phyloP scores from a whole-genome alignment of 2,329 filamentous ascomycete genomes.

The Xylaria sp. region DNA sequence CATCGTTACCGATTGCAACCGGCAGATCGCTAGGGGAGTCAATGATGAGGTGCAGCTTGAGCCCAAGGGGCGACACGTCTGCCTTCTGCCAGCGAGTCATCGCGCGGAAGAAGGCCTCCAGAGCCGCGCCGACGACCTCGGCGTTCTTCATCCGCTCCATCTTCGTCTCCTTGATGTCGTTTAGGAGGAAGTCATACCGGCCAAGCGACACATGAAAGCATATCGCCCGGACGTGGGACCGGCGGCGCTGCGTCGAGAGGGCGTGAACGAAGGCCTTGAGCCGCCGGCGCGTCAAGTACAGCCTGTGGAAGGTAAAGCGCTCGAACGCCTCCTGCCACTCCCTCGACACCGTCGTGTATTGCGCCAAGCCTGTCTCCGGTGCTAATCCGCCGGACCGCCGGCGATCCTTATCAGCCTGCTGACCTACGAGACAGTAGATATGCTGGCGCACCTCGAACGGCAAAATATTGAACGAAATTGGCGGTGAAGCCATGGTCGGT shows the following conservation, averaged over 20 bases:
- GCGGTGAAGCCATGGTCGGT: slow-evolving; percentile 6
- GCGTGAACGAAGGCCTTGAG: slow-evolving; percentile 18
- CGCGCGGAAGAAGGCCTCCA: slow-evolving; percentile 15
- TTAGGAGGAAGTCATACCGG: slow-evolving; percentile 10
- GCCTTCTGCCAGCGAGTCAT: slow-evolving; percentile 18
- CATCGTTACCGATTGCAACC: slow-evolving; percentile 4
- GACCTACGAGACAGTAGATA: slow-evolving; percentile 18
- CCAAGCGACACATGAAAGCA: slow-evolving; percentile 21
- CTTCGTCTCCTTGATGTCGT: slow-evolving; percentile 17
- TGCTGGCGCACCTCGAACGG: slow-evolving; percentile 25
- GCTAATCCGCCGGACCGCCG: slow-evolving; percentile 3
- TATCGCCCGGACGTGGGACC: slow-evolving; percentile 16
- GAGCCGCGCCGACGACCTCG: slow-evolving; percentile 12
- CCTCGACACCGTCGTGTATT: slow-evolving; percentile 18
- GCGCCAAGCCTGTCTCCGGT: slow-evolving; percentile 9
- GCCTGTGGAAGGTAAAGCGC: slow-evolving; percentile 13
- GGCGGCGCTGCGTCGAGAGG: slow-evolving; percentile 17
- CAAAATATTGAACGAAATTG: slow-evolving; percentile 19
- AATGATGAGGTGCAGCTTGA: slow-evolving; percentile 19
- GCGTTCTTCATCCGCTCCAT: slow-evolving; percentile 15
- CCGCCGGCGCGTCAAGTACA: slow-evolving; percentile 15
- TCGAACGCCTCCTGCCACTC: slow-evolving; percentile 25
- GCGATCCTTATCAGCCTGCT: slow-evolving; percentile 14
- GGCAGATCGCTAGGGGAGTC: slow-evolving; percentile 22
- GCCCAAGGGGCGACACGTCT: slow-evolving; percentile 17